A percentile compares a stretch with the other conserved stretches of the same genome.
These are phyloP conservation scores for Candida multigemmis DNA, from an alignment of 805 yeast species.

Conservation along the genomic window DNA sequence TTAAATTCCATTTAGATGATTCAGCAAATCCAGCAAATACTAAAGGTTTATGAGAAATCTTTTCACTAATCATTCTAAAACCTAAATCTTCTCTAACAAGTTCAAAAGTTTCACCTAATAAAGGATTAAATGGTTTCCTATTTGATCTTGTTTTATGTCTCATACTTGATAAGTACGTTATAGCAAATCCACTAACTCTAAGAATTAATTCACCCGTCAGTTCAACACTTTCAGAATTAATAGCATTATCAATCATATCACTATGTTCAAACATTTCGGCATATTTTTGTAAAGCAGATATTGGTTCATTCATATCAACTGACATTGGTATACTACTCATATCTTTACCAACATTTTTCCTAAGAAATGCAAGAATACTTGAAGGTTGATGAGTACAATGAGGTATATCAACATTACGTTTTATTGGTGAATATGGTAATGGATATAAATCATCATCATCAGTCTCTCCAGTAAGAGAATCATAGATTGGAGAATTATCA, in stretches of 20 bases:
- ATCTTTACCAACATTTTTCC: slow-evolving; percentile 92
- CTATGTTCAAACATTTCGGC: slow-evolving; percentile 78
- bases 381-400: slow-evolving; percentile 68
- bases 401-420: slow-evolving; percentile 51
- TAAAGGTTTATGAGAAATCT: slow-evolving; percentile 82
- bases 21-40: slow-evolving; percentile 79
- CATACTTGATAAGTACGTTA: slow-evolving; percentile 60
- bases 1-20: slow-evolving; percentile 58
- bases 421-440: slow-evolving; percentile 40
- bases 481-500: slow-evolving; percentile 6
- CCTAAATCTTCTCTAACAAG: slow-evolving; percentile 78
- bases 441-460: slow-evolving; percentile 54
- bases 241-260: slow-evolving; percentile 54
- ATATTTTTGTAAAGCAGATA: slow-evolving; percentile 70
- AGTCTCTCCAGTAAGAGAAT: slow-evolving; percentile 1
- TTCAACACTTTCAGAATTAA: slow-evolving; percentile 31
- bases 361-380: slow-evolving; percentile 64
- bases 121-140: slow-evolving; percentile 91
- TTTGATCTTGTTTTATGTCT: slow-evolving; percentile 67
- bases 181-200: slow-evolving; percentile 74
- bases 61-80: slow-evolving; percentile 69
- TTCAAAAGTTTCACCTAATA: slow-evolving; percentile 90
- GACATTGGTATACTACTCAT: slow-evolving; percentile 84
- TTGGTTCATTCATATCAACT: slow-evolving; percentile 87
- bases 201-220: slow-evolving; percentile 51